These are phyloP conservation scores for Suillus occidentalis DNA, from an alignment of 768 basidiomycete species.

Conservation along the genomic window DNA sequence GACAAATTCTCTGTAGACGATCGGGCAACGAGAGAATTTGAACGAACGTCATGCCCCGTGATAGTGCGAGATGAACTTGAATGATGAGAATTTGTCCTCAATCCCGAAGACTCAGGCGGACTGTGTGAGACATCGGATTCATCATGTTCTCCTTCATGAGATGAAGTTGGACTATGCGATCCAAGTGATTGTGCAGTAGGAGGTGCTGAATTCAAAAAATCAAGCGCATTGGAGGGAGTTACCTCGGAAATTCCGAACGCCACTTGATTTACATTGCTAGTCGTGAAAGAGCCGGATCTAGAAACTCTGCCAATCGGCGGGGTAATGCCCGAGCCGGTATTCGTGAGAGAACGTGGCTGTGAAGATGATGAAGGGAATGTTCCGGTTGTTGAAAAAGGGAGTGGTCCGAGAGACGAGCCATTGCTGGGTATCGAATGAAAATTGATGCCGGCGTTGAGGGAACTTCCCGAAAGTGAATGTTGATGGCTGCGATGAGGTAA, in stretches of 20 bases:
- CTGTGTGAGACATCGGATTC: conserved; percentile 43
- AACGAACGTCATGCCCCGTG: conserved; percentile 16
- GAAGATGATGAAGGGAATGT: conserved; percentile 30
- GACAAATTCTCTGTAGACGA: conserved; percentile 28
- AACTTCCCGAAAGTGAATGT: conserved; percentile 30
- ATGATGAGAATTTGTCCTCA: conserved; percentile 19
- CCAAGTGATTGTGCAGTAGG: conserved; percentile 13
- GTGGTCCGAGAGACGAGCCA: conserved; percentile 28
- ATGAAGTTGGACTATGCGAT: conserved; percentile 32
- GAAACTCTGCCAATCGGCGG: conserved; percentile 53
- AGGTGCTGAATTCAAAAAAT: conserved; percentile 26
- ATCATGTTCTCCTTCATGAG: conserved; percentile 54
- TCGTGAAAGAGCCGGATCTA: conserved; percentile 56
- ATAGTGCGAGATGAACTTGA: conserved; percentile 25
- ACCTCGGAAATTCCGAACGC: conserved; percentile 36
- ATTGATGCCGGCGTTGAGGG: conserved; percentile 25
- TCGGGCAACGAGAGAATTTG: conserved; percentile 17
- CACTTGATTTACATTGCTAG: conserved; percentile 41
- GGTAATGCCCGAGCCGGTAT: conserved; percentile 27
- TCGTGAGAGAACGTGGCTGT: conserved; percentile 23
- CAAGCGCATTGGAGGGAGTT: conserved; percentile 25
- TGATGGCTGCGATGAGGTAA: conserved; percentile 32
- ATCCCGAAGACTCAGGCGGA: conserved; percentile 31
- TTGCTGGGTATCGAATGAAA: conserved; percentile 36
- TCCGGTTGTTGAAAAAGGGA: conserved; percentile 32